Evolutionary conservation across 2,329 filamentous ascomycete genomes (phyloP), one percentile per base, ranked within the genome.

Genomic region (Dichotomopilus funicola): DNA sequence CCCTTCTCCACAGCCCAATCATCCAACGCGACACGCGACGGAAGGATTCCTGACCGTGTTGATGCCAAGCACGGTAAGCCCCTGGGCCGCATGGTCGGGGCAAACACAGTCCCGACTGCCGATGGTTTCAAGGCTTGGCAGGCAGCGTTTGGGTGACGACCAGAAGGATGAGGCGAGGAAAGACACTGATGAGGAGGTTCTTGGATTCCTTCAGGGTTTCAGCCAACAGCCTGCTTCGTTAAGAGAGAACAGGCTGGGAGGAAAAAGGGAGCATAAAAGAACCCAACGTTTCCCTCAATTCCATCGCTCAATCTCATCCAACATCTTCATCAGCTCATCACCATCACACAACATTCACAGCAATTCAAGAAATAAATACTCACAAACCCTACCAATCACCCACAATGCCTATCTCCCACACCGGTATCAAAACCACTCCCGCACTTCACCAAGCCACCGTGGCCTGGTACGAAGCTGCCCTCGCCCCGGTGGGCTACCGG

Each of bases 401-500:
- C 50, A 67, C 42, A 55, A 73, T 72, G 69, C 59, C 66, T 36
- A 69, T 73, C 58, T 66, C 71, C 45, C 71, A 73, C 63, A 63
- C 66, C 42, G 61, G 65, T 51, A 59, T 73, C 56, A 54, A 51
- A 19, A 62, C 70, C 50, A 61, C 70, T 49, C 57, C 63, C 49
- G 62, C 59, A 43, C 61, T 64, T 38, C 64, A 68, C 64, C 55
- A 64, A 51, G 59, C 66, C 31, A 54, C 62, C 42, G 61, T 73
- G 2, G 59, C 59, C 6, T 69, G 71, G 56, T 74, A 74, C 62
- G 61, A 66, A 37, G 62, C 62, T 7, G 68, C 67, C 34, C 68
- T 74, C 19, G 64, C 64, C 37, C 67, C 71, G 1, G 65, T 74
- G 35, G 70, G 70, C 43, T 73, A 73, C 65, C 62, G 62, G 36